Conservation (phyloP, 805 yeast species). For the Kuraishia floccosa region DNA sequence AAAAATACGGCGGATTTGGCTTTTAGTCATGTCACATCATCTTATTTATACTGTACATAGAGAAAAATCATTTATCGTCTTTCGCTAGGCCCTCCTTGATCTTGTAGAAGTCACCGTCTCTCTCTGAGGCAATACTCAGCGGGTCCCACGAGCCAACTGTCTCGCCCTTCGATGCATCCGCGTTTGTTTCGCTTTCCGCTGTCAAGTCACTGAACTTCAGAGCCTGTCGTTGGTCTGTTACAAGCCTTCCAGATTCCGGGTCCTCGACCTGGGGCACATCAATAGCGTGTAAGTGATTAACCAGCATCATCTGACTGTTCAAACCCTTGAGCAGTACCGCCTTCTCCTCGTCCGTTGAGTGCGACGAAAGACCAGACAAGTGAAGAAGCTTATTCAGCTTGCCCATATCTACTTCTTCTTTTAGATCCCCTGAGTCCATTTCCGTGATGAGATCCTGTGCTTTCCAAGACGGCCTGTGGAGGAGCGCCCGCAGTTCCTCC, state of each 20-base stretch:
- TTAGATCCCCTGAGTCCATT: conserved; percentile 1
- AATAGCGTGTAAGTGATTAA: conserved; percentile 29
- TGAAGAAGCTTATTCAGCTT: conserved; percentile 23
- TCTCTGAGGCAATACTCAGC: conserved; percentile 17
- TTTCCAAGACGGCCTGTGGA: conserved; percentile 14
- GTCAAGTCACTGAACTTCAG: conserved; percentile 15
- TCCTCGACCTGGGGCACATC: conserved; percentile 11
- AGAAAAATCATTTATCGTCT: too few relatives aligned
- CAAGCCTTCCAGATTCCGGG: too few relatives aligned
- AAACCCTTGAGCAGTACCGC: conserved; percentile 20
- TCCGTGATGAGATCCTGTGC: conserved; percentile 10
- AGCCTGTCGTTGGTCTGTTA: too few relatives aligned
- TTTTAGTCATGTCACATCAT: not conserved
- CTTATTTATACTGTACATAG: not conserved
- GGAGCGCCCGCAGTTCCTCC: conserved; percentile 9
- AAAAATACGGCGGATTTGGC: not conserved
- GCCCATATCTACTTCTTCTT: conserved; percentile 6
- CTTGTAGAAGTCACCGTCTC: conserved; percentile 26
- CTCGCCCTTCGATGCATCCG: conserved; percentile 27
- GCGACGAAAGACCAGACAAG: conserved; percentile 35
- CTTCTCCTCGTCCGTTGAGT: conserved; percentile 15
- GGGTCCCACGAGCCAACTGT: conserved; percentile 29
- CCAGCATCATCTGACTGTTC: conserved; percentile 37
- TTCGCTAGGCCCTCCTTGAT: conserved; percentile 37
- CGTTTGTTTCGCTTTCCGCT: conserved; percentile 7